Base-by-base conservation (phyloP, 75 land plant species). In the Picea sitchensis region DNA sequence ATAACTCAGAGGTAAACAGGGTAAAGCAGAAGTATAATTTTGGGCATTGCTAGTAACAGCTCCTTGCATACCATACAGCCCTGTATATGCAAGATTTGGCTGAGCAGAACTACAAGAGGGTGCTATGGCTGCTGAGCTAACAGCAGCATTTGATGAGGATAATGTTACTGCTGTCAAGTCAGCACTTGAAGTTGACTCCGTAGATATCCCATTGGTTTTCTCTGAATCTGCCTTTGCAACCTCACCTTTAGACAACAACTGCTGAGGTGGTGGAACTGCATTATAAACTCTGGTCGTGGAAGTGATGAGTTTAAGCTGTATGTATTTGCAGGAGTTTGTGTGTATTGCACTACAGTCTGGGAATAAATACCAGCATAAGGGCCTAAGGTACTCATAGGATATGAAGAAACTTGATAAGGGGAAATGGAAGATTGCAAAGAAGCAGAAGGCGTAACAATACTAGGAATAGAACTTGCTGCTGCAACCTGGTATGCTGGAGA, bases 191-290 rank as follows among this genome's bases (percentile, higher is more conserved):
- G 79, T 67, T 58, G 78, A 58, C 15, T 58, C 78, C 5, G 31
- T 75, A 74, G 84, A 71, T 77, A 31, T 82, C 32, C 77, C 77
- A 67, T 82, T 81, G 38, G 2, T 30, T 75, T 57, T 75, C 54
- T 57, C 59, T 14, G 59, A 57, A 54, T 56, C 14, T 56, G 59
- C 18, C 59, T 57, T 75, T 75, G 76, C 14, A 54, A 57, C 15
- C 54, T 1, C 0, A 12, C 17, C 30, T 51, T 81, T 89, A 78
- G 76, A 59, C 51, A 87, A 65, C 76, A 95, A 82, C 78, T 92
- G 88, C 77, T 84, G 92, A 64, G 99, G 96, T 15, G 96, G 98
- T 71, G 96, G 99, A 63, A 94, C 94, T 54, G 99, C 96, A 81
- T 65, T 84, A 83, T 96, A 96, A 26, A 82, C 89, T 77, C 86